Base-by-base conservation (phyloP, 192 early-diverging fungal species). In the Podila verticillata region DNA sequence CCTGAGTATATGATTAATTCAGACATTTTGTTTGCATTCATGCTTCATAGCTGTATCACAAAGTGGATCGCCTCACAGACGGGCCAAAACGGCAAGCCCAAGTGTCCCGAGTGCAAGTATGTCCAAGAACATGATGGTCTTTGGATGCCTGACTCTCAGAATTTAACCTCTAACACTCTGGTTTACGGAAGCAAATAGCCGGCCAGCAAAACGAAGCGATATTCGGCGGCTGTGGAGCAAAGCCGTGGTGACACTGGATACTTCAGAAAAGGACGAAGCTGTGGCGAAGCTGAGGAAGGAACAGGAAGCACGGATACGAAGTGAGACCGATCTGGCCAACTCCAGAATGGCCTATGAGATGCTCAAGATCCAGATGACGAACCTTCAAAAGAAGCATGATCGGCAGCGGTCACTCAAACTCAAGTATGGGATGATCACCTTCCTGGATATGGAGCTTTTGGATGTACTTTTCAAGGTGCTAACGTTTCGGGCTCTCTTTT, bases 101-200 rank as follows among this genome's bases (percentile, higher is more conserved):
- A 79, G 57, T 83, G 82, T 61, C 82, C 82, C n/a, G 82, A 83
- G 49, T 83, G 82, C 82, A 83, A 83, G 81, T 82, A 75, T 28
- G 81, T 65, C 24, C 17, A 1, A 12, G 2, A n/a, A 19, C 28
- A 29, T 15, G 19, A 66, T 20, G 3, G 12, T 3, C 28, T 57
- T 44, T 34, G 24, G 15, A 44, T 9, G 17, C 2, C 22, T 34
- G 30, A 57, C 22, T 48, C 60, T 17, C 13, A 24, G 7, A 29
- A 4, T 20, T 51, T 47, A 7, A 22, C 3, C 48, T 24, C 51
- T 54, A 26, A 54, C 24, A 54, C 7, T 54, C 8, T 8, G 1
- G 20, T 24, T 24, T 7, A 7, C 17, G 39, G 10, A 39, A 39
- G n/a, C 3, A 3, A 22, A 26, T 56, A 75, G 81, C 17, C 36